Evolutionary conservation across 2,329 filamentous ascomycete genomes (phyloP).

Genomic region (Beauveria asiatica): DNA sequence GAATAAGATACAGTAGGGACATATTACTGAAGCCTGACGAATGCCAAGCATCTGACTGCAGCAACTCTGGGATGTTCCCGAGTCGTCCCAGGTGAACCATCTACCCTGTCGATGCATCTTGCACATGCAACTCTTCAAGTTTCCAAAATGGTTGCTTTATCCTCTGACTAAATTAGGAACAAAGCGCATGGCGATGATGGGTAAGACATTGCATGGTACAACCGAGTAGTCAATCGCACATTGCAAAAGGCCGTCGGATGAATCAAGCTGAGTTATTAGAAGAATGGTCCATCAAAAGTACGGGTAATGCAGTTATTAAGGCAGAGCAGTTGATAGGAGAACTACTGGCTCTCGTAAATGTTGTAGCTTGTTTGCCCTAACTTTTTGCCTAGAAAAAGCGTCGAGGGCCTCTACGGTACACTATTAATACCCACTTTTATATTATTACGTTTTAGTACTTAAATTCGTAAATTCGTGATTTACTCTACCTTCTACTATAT

Average conservation of each 20-base stretch:
- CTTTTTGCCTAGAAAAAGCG: no score
- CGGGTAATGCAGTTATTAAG: no score
- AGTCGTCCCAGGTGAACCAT: not conserved
- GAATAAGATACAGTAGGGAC: constrained; percentile 2
- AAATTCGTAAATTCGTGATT: no score
- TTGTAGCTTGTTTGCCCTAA: no score
- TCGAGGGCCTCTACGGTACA: no score
- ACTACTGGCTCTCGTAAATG: no score
- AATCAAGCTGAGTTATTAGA: no score
- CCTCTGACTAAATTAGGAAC: constrained; percentile 7
- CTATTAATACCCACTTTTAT: no score
- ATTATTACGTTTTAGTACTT: no score
- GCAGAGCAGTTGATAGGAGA: no score
- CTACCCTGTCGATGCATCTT: not conserved
- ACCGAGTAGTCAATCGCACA: not conserved
- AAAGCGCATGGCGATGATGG: constrained; percentile 3
- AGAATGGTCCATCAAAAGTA: no score
- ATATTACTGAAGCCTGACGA: not conserved
- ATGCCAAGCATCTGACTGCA: not conserved
- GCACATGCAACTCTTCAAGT: not conserved
- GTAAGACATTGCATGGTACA: not conserved
- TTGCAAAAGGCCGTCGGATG: not conserved
- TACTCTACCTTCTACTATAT: no score
- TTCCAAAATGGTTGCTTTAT: constrained; percentile 1
- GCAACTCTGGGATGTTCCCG: constrained; percentile 1